Percentiles rank a stretch among this genome's conserved stretches.
Conservation (phyloP, 2,329 filamentous ascomycete genomes). For the Claviceps sp. region DNA sequence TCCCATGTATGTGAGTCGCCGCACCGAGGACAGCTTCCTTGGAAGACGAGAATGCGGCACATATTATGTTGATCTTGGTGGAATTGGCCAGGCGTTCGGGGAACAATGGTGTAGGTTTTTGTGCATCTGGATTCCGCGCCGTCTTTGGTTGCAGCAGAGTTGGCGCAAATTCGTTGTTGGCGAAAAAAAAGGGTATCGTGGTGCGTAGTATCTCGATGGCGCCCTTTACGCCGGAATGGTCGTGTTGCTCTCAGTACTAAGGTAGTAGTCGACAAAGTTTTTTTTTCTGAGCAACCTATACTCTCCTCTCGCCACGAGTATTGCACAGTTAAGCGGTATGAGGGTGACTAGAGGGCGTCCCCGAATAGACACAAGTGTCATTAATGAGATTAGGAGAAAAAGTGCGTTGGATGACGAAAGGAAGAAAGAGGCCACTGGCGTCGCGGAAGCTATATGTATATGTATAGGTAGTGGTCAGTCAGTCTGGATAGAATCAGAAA, state of each 20-base stretch:
- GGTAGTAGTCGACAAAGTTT: neutral
- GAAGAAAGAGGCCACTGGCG: neutral
- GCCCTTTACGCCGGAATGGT: no score
- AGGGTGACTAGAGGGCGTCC: neutral
- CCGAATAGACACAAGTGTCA: neutral
- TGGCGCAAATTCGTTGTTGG: neutral
- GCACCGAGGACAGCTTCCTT: conserved; percentile 30
- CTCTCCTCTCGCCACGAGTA: no score
- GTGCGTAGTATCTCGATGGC: no score
- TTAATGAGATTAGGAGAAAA: neutral
- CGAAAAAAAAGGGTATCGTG: neutral
- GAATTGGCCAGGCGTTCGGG: neutral
- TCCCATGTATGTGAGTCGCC: conserved; percentile 26
- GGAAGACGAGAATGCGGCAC: conserved; percentile 34
- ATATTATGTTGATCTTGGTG: conserved; percentile 15
- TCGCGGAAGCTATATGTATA: neutral
- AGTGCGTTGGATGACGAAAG: neutral
- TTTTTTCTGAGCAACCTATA: no score
- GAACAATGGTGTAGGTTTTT: neutral
- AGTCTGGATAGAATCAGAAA: no score
- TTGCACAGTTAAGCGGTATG: no score
- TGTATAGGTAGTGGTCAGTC: no score
- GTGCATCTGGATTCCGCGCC: neutral
- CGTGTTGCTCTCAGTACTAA: no score
- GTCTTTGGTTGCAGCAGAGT: neutral